Conservation (phyloP, 768 basidiomycete species). For the Tulasnella sp. region DNA sequence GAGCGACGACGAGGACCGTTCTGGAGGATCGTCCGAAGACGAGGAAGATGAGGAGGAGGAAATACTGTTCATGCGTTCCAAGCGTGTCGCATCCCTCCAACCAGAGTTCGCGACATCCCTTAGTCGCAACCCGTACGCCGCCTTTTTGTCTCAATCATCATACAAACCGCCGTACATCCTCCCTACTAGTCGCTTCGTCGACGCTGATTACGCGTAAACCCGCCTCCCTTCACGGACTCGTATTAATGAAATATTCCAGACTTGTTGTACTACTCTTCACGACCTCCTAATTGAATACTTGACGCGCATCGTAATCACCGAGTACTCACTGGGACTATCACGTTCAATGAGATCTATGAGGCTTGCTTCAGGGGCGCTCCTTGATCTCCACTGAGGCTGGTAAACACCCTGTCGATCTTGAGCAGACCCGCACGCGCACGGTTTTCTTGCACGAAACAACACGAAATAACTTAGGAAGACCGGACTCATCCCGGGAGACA, state of each 20-base stretch:
- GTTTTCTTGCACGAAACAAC: background rate
- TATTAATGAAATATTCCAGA: background rate
- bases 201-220: background rate
- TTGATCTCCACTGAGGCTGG: background rate
- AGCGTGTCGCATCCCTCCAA: background rate
- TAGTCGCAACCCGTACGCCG: background rate
- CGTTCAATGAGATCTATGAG: no score
- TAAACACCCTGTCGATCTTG: background rate
- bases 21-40: background rate
- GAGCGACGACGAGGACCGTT: background rate
- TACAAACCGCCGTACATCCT: background rate
- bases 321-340: background rate
- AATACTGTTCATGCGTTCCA: background rate
- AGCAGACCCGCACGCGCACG: background rate
- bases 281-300: no score
- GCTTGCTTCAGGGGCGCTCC: background rate
- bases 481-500: background rate
- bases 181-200: background rate
- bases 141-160: background rate
- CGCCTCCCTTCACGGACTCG: background rate
- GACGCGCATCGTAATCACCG: background rate
- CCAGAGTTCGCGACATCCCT: background rate
- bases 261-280: background rate
- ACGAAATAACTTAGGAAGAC: background rate
- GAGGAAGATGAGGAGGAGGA: background rate